Evolutionary conservation across 2,329 filamentous ascomycete species (phyloP), one percentile per base, ranked within the genome.

Genomic region (Colletotrichum paranaense): DNA sequence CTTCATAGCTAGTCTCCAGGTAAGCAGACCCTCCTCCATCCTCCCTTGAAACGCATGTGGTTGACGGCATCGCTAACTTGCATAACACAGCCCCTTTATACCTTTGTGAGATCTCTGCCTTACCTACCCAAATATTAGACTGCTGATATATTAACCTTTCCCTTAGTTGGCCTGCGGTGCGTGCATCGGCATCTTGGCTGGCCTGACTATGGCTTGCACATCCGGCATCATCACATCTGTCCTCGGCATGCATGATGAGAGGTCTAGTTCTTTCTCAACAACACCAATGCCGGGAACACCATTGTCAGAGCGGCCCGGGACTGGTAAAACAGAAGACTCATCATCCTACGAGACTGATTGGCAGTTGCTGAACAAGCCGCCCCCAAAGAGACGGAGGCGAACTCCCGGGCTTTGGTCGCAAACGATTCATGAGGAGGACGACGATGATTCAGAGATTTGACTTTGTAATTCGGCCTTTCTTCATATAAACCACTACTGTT

Each of bases 371-470:
- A 82, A 84, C 59, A 78, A 81, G 42, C 77, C 80, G 14, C 78
- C 80, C n/a, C 79, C 81, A 5, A 81, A 80, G 30, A 80, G 84
- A 11, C 81, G 85, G 67, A 82, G 84, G 64, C 81, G 84, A 60
- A 82, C 83, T 5, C 82, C 85, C 63, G 88, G 88, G 1, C 79
- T 94, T 22, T 82, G 93, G 56, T 87, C 88, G 32, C 90, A 93
- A 79, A 93, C 91, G 0, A 94, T 95, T 74, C 87, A 92, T 70
- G 93, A 94, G 80, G 91, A 93, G 79, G 93, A 94, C 79, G 91
- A 92, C 64, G 92, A 93, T 79, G 86, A 86, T 76, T 90, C 87
- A 26, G 88, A 87, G 53, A 65, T 77, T 58, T 80, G 64, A 77
- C n/a, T 9, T 19, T 28, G 38, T 59, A 22, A 28, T 55, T 42